Conservation (phyloP, 2,329 filamentous ascomycete species). For the Colletotrichum truncatum region DNA sequence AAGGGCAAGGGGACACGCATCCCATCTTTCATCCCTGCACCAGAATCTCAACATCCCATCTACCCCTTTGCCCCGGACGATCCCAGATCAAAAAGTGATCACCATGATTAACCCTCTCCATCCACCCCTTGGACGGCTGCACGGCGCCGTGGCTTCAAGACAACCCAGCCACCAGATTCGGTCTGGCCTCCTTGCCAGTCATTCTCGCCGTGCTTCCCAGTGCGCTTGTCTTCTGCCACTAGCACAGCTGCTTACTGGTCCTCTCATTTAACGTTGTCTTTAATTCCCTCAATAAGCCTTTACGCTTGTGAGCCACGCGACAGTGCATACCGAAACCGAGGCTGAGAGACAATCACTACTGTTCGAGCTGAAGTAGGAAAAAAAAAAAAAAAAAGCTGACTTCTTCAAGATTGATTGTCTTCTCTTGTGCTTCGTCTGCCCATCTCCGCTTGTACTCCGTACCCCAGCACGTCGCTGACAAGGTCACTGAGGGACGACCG, state of each 20-base stretch:
- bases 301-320: neutral
- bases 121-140: neutral
- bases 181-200: neutral
- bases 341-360: neutral
- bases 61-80: constrained; percentile 19
- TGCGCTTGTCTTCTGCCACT: neutral
- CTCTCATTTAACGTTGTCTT: neutral
- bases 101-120: constrained; percentile 17
- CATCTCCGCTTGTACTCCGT: neutral
- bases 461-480: neutral
- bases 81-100: constrained; percentile 26
- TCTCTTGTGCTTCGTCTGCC: neutral
- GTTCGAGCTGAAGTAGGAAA: too few species aligned
- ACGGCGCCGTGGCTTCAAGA: constrained; percentile 5
- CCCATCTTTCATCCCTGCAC: constrained; percentile 10
- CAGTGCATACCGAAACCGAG: constrained; percentile 14
- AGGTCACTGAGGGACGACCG: neutral
- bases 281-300: neutral
- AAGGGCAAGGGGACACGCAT: neutral
- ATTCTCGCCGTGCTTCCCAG: neutral
- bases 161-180: neutral
- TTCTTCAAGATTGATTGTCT: neutral
- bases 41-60: constrained; percentile 18
- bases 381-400: neutral
- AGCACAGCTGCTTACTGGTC: constrained; percentile 4